Base-by-base conservation (phyloP, 441 rosid genomes). In the Aleurites moluccanus region DNA sequence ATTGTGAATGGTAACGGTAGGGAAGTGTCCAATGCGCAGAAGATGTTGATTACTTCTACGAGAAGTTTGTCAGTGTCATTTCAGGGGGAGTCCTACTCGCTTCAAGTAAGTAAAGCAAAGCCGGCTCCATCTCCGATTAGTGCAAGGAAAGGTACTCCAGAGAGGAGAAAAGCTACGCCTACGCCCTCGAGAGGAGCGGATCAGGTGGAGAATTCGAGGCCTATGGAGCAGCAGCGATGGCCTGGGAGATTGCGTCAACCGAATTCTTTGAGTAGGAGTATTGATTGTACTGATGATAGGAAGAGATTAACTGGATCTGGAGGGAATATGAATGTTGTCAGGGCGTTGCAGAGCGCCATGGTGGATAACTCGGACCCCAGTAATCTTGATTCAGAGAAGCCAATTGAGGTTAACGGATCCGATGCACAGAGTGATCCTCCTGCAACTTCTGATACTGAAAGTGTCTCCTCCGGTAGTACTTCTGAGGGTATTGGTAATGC, bases 21-120 rank as follows among this genome's bases (percentile, higher is more conserved):
- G 3, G 87, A 85, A 25, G 11, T 86, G 64, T 82, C 90, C 13
- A 76, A 87, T 64, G 88, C 89, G 75, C 93, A 89, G 86, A 86
- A 75, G 81, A 79, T 88, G 92, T 80, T 92, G 74, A 78, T 86
- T 73, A 86, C 91, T 52, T 92, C 98, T 14, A 85, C 91, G 21
- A 86, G 97, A 84, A 87, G 95, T 81, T 78, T 93, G 81, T 87
- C 94, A 20, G 88, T 88, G 38, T 89, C 98, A 67, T 91, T 93
- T 88, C 98, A 90, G 78, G 98, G 97, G 3, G 92, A 85, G 70
- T 87, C 93, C 56, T 89, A 86, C 79, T 78, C 97, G 64, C 80
- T 84, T 73, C 91, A 82, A 65, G 83, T 86, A 30, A 88, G 91
- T 74, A 92, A 90, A 78, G 86, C 90, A 73, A 94, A 90, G 80